phyloP scores from a whole-genome alignment of 2,329 filamentous ascomycete genomes.

The Pleoardoris graminearum region DNA sequence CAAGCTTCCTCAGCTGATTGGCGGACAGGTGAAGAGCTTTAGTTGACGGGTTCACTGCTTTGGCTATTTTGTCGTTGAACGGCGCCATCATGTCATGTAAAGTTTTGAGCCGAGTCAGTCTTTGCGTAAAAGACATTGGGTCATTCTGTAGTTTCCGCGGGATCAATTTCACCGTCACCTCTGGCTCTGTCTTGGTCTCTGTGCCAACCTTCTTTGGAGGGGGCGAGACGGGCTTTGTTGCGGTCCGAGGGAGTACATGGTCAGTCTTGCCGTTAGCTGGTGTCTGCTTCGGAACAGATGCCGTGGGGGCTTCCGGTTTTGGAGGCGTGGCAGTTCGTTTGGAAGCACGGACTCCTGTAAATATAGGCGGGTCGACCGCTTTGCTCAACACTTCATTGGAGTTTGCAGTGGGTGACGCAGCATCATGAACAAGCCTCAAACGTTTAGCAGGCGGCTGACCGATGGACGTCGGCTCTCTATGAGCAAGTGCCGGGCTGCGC shows the following conservation, averaged over 20 bases:
- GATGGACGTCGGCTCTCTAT: conserved; percentile 5
- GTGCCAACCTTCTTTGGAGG: conserved; percentile 26
- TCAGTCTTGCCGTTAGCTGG: conserved; percentile 7
- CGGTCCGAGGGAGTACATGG: conserved; percentile 24
- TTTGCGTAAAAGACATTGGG: conserved; percentile 44
- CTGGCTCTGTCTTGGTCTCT: conserved; percentile 33
- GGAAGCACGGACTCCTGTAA: conserved; percentile 29
- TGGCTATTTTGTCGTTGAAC: conserved; percentile 66
- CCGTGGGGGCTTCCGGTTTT: conserved; percentile 5
- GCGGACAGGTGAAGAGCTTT: conserved; percentile 62
- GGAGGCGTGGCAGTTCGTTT: conserved; percentile 17
- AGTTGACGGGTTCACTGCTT: conserved; percentile 55
- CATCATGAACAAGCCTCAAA: conserved; percentile 32
- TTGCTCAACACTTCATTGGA: neutral
- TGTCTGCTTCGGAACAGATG: conserved; percentile 4
- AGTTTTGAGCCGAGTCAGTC: conserved; percentile 55
- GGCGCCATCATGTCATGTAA: conserved; percentile 68
- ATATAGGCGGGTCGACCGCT: conserved; percentile 20
- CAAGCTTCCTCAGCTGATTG: conserved; percentile 68
- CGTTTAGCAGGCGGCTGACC: conserved; percentile 32
- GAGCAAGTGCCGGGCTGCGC: conserved; percentile 2
- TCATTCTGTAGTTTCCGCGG: conserved; percentile 64
- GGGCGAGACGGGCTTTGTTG: conserved; percentile 37
- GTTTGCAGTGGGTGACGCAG: conserved; percentile 12
- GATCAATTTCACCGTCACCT: conserved; percentile 59